Conservation (phyloP, 2,329 filamentous ascomycete species). For the Elsinoe fawcettii region DNA sequence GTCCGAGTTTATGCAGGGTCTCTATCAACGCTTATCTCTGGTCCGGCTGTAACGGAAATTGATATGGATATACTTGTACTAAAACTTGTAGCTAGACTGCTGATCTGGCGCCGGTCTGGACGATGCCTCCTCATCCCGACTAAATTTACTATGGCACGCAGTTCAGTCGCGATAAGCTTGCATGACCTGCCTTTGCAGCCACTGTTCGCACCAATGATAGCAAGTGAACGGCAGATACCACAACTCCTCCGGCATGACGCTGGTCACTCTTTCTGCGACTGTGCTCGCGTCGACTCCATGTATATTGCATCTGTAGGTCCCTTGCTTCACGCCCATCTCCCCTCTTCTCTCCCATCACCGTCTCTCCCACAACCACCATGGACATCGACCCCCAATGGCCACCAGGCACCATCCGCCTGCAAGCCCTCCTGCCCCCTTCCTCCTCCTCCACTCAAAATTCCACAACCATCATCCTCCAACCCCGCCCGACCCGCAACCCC, state of each 20-base stretch:
- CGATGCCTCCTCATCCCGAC: background rate
- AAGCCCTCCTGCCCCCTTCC: constrained; percentile 19
- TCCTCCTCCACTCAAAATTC: constrained; percentile 18
- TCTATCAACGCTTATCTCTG: background rate
- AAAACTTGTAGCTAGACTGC: background rate
- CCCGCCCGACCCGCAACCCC: constrained; percentile 32
- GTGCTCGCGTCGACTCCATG: background rate
- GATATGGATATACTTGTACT: background rate
- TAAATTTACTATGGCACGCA: background rate
- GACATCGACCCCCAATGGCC: constrained; percentile 23
- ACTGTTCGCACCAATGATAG: background rate
- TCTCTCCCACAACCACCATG: background rate
- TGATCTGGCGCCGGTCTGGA: background rate
- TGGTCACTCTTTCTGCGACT: background rate
- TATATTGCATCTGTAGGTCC: background rate
- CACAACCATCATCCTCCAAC: constrained; percentile 30
- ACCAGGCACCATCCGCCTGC: constrained; percentile 24
- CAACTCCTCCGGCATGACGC: background rate
- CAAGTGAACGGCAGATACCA: background rate
- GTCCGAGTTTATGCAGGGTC: background rate
- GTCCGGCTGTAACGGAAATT: background rate
- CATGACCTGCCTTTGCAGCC: background rate
- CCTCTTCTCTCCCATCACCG: background rate
- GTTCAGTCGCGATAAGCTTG: background rate
- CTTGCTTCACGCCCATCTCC: background rate